Evolutionary conservation across 495 filamentous ascomycete species (phyloP).

Genomic region (Cryomyces minteri): DNA sequence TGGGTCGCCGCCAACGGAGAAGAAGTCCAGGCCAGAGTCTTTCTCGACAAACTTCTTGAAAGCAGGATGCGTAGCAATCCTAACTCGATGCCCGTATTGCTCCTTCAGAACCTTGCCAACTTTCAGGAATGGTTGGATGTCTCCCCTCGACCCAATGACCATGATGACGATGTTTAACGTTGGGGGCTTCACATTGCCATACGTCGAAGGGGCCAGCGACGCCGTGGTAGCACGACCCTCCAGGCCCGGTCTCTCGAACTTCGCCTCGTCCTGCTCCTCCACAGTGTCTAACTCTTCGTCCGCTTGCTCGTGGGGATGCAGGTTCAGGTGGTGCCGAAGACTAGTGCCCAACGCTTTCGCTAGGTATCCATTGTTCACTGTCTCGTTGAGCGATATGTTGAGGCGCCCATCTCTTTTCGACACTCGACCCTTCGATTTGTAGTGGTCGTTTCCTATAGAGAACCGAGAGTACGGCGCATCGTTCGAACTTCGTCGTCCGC

Average conservation of each 20-base stretch:
- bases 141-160: slow-evolving; percentile 59
- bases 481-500: background rate
- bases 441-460: slow-evolving; percentile 41
- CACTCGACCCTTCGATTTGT: slow-evolving; percentile 43
- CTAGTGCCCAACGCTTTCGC: slow-evolving; percentile 49
- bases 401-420: slow-evolving; percentile 51
- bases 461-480: slow-evolving; percentile 18
- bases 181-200: slow-evolving; percentile 15
- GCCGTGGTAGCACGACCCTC: background rate
- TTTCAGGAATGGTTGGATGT: slow-evolving; percentile 61
- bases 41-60: slow-evolving; percentile 51
- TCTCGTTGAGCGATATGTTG: slow-evolving; percentile 50
- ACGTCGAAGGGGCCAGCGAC: background rate
- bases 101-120: slow-evolving; percentile 50
- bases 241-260: background rate
- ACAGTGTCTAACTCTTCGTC: background rate
- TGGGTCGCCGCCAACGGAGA: slow-evolving; percentile 52
- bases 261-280: background rate
- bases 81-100: slow-evolving; percentile 48
- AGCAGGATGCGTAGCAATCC: slow-evolving; percentile 48
- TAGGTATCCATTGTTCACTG: slow-evolving; percentile 42
- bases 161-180: slow-evolving; percentile 59
- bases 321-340: slow-evolving; percentile 22
- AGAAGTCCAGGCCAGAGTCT: slow-evolving; percentile 47
- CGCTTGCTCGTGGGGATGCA: slow-evolving; percentile 1